Percentiles rank a stretch among this genome's conserved stretches.
Conservation (phyloP, 1,284 basidiomycete genomes). For the Cutaneotrichosporon sp. region DNA sequence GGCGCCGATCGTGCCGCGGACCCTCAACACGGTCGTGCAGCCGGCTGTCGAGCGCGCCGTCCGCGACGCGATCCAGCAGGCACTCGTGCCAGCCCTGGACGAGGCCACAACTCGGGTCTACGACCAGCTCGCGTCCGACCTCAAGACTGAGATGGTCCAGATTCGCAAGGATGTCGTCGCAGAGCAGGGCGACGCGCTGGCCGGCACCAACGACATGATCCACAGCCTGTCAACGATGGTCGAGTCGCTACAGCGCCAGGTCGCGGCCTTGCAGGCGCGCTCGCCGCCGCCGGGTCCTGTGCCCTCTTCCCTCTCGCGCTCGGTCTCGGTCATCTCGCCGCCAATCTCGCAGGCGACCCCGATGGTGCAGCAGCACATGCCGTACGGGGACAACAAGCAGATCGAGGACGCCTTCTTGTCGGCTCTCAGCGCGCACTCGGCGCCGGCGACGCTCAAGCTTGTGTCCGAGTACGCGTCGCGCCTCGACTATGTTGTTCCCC, state of each 20-base stretch:
- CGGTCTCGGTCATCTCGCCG: constrained; percentile 11
- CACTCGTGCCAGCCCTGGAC: constrained; percentile 36
- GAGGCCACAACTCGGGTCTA: constrained; percentile 25
- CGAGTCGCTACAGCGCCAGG: constrained; percentile 34
- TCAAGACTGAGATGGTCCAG: constrained; percentile 46
- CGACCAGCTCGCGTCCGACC: constrained; percentile 37
- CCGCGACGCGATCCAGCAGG: constrained; percentile 28
- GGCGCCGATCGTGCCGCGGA: constrained; percentile 29
- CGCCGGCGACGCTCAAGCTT: constrained; percentile 28
- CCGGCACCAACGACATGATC: constrained; percentile 24
- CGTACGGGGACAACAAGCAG: constrained; percentile 7
- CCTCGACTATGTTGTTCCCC: constrained; percentile 27
- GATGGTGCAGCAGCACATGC: constrained; percentile 2
- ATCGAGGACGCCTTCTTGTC: constrained; percentile 40
- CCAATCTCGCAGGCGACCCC: neutral
- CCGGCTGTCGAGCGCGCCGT: constrained; percentile 36
- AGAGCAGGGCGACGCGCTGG: constrained; percentile 26
- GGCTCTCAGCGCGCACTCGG: constrained; percentile 27
- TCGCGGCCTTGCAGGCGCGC: constrained; percentile 27
- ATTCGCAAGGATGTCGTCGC: constrained; percentile 29
- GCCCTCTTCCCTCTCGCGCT: neutral
- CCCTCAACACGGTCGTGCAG: constrained; percentile 30
- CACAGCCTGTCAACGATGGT: constrained; percentile 27
- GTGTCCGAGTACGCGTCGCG: constrained; percentile 27
- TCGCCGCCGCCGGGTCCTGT: constrained; percentile 6